A percentile compares a stretch with the other conserved stretches of the same genome.
Conservation (phyloP, 768 basidiomycete species). For the Leccinellum rugosiceps region DNA sequence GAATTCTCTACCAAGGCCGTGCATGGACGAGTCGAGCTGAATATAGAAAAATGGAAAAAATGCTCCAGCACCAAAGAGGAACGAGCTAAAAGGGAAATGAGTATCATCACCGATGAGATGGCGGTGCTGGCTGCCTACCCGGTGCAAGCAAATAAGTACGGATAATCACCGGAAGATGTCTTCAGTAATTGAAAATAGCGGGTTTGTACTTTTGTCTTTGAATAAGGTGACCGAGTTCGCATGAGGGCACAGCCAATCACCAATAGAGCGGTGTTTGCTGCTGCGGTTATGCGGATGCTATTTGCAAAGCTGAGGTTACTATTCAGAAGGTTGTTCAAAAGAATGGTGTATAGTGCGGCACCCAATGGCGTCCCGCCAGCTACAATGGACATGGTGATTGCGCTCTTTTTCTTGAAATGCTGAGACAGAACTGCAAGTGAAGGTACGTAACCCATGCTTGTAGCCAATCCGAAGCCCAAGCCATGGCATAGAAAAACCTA, state of each 20-base stretch:
- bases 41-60: conserved; percentile 45
- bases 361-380: conserved; percentile 35
- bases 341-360: conserved; percentile 20
- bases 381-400: conserved; percentile 42
- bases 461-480: conserved; percentile 45
- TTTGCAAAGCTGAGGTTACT: conserved; percentile 35
- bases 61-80: conserved; percentile 22
- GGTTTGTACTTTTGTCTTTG: background rate
- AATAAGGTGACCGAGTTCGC: conserved; percentile 38
- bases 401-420: conserved; percentile 40
- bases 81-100: conserved; percentile 8
- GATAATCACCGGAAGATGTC: conserved; percentile 19
- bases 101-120: background rate
- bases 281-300: conserved; percentile 45
- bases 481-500: conserved; percentile 38
- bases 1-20: conserved; percentile 41
- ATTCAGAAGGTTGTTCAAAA: conserved; percentile 28
- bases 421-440: conserved; percentile 43
- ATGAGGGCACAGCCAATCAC: conserved; percentile 33
- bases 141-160: conserved; percentile 22
- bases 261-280: conserved; percentile 37
- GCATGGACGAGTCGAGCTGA: conserved; percentile 51
- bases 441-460: conserved; percentile 38
- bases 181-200: conserved; percentile 19
- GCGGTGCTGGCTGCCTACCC: conserved; percentile 15